Conservation (phyloP, 106 monocot genomes). For the Chionographis japonica region DNA sequence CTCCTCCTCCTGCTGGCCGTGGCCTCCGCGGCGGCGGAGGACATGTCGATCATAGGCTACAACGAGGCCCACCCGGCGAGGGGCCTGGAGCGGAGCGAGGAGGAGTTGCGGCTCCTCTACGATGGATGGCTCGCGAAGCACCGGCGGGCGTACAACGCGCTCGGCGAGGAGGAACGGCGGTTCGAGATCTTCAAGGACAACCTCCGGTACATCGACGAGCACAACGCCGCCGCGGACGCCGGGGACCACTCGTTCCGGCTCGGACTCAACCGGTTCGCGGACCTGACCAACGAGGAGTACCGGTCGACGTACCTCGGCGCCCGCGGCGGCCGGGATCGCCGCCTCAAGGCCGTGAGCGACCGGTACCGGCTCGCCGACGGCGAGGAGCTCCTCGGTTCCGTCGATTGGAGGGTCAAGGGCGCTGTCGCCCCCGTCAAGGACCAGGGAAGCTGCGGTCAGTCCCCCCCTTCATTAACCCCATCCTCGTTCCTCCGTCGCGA, state of each 20-base stretch:
- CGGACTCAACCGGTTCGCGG: constrained; percentile 83
- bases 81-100: constrained; percentile 38
- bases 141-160: constrained; percentile 26
- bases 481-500: too few species aligned
- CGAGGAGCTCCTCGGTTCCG: constrained; percentile 50
- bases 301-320: constrained; percentile 43
- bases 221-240: constrained; percentile 56
- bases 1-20: constrained; percentile 8
- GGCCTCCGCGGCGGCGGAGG: background rate
- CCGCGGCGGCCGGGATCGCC: background rate
- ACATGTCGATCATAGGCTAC: constrained; percentile 42
- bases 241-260: constrained; percentile 45
- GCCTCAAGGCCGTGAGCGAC: constrained; percentile 9
- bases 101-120: constrained; percentile 36
- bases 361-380: constrained; percentile 34
- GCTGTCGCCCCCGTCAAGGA: constrained; percentile 69
- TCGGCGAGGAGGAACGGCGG: constrained; percentile 40
- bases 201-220: constrained; percentile 65
- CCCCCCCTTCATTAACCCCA: background rate
- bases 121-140: constrained; percentile 39
- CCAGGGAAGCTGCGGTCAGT: constrained; percentile 79
- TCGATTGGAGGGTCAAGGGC: constrained; percentile 80
- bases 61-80: constrained; percentile 6
- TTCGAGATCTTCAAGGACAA: constrained; percentile 84
- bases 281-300: constrained; percentile 88